Evolutionary conservation across 2,329 filamentous ascomycete genomes (phyloP).

Genomic region (Diaporthe ilicicola): DNA sequence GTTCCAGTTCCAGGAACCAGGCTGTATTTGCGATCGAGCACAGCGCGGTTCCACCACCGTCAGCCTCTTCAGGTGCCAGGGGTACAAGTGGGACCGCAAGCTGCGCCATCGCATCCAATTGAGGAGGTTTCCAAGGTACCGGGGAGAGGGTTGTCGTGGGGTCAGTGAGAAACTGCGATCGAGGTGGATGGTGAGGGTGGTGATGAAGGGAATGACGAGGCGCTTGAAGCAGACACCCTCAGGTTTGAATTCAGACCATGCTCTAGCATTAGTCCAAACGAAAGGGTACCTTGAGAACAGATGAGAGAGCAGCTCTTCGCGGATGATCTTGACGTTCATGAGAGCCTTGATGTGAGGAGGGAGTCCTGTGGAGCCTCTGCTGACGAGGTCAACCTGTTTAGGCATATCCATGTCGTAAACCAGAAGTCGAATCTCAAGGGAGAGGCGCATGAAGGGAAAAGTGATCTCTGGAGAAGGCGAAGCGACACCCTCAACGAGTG

Average conservation of each 20-base stretch:
- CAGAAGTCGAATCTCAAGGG: neutral
- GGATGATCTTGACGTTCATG: neutral
- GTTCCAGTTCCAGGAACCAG: too few relatives aligned
- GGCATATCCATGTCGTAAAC: neutral
- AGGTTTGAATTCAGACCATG: neutral
- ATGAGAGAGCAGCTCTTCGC: neutral
- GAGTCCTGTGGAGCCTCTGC: neutral
- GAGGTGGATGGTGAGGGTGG: neutral
- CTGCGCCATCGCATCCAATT: neutral
- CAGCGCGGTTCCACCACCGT: neutral
- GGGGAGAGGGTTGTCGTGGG: accelerated
- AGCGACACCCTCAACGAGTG: neutral
- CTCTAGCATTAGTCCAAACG: neutral
- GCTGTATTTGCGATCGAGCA: too few relatives aligned
- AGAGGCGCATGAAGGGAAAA: neutral
- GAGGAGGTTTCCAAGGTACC: neutral
- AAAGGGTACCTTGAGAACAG: neutral
- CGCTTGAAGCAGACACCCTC: neutral
- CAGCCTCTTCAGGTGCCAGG: neutral
- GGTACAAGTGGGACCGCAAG: neutral
- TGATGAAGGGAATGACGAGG: neutral
- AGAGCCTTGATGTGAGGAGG: neutral
- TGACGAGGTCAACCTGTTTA: neutral
- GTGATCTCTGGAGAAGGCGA: neutral
- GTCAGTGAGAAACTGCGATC: neutral